Base-by-base conservation (phyloP, 1,284 basidiomycete genomes). In the Rhodotorula sp. region DNA sequence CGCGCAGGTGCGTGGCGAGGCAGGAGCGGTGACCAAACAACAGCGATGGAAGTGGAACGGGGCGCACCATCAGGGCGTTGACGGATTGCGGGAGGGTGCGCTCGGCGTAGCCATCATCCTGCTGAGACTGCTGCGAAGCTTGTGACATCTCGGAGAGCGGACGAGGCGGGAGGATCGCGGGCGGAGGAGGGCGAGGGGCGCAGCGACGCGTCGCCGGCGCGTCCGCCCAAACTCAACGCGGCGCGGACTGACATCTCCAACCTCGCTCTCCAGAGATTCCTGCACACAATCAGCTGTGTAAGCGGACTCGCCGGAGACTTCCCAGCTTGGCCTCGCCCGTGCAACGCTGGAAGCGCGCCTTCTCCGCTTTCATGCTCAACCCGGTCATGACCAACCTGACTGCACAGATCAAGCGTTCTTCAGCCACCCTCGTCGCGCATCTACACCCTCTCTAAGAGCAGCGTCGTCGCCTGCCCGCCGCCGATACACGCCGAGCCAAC, bases 401-500 rank as follows among this genome's bases (percentile, higher is more conserved):
- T 1, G 15, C 46, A 48, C 46, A 22, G 19, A 19, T n/a, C 48
- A 27, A 27, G 27, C 27, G 10, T 13, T 8, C 25, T 50, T 10
- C 27, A 22, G 7, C 34, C 25, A 17, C 27, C 19, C 37, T 8
- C 56, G 8, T 27, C 2, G 25, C 25, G 19, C 1, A 12, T 21
- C 36, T 41, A 63, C 27, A 63, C 61, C 32, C 61, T 51, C 51
- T 63, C 61, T 25, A 64, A 44, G 15, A 56, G 22, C n/a, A 61
- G 19, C 53, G 51, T 56, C 59, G 41, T 51, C 34, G 57, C 83
- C 76, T 84, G 83, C 5, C 83, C 83, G 39, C 80, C 82, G 51
- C 85, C 85, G 72, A 87, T 86, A 80, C 86, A 87, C 27, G 86
- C 86, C 0, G 84, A 83, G 17, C 85, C 85, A 34, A 87, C 77